Evolutionary conservation across 495 filamentous ascomycete species (phyloP).

Genomic region (Astrothelium subdiscretum): DNA sequence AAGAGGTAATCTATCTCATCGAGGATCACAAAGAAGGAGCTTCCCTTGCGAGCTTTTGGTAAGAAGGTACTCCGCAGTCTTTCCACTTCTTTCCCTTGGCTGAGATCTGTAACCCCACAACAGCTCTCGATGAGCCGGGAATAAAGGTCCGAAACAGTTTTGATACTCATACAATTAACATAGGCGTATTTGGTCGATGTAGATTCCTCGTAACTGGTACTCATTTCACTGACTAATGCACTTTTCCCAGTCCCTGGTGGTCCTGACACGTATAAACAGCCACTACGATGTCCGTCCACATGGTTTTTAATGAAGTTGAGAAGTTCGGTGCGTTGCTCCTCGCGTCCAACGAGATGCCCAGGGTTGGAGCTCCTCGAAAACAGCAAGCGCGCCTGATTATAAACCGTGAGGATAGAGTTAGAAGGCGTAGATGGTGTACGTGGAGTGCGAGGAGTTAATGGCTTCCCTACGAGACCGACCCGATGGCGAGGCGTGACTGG

Average conservation of each 20-base stretch:
- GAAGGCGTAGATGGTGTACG: slow-evolving; percentile 53
- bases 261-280: slow-evolving; percentile 92
- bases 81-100: slow-evolving; percentile 39
- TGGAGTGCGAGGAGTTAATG: slow-evolving; percentile 43
- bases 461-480: slow-evolving; percentile 44
- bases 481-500: slow-evolving; percentile 61
- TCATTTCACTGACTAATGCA: slow-evolving; percentile 75
- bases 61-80: slow-evolving; percentile 31
- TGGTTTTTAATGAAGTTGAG: slow-evolving; percentile 55
- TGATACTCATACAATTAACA: slow-evolving; percentile 95
- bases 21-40: slow-evolving; percentile 52
- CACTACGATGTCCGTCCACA: slow-evolving; percentile 47
- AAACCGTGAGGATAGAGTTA: slow-evolving; percentile 52
- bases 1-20: slow-evolving; percentile 95
- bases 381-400: slow-evolving; percentile 74
- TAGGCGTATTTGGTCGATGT: slow-evolving; percentile 51
- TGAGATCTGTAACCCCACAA: slow-evolving; percentile 40
- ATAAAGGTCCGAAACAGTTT: slow-evolving; percentile 70
- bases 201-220: slow-evolving; percentile 40
- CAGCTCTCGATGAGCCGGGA: slow-evolving; percentile 57
- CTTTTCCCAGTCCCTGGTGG: slow-evolving; percentile 96
- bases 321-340: slow-evolving; percentile 64
- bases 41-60: neutral
- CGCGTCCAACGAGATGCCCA: slow-evolving; percentile 67
- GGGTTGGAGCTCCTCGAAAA: slow-evolving; percentile 72